A percentile compares a stretch with the other conserved stretches of the same genome.
Conservation (phyloP, 441 rosid species). For the Croton laevigatus region DNA sequence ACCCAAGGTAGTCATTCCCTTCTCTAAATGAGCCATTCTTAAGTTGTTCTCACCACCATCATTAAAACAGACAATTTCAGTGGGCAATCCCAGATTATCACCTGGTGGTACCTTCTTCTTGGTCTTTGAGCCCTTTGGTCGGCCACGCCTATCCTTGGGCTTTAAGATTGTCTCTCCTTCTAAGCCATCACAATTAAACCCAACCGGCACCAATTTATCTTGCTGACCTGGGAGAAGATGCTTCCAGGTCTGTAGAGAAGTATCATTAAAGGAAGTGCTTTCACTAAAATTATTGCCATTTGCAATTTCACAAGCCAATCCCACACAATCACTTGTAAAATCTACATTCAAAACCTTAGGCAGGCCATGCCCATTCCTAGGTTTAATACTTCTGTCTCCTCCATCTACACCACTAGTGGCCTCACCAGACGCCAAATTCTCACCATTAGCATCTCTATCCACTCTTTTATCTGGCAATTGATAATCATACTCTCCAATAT, state of each 20-base stretch:
- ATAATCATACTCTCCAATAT: not conserved
- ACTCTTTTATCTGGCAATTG: constrained; percentile 5
- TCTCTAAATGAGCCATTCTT: not conserved
- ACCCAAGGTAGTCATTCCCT: not conserved
- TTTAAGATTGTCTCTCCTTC: not conserved
- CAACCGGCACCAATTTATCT: not conserved
- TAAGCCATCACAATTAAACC: not conserved
- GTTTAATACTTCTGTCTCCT: not conserved
- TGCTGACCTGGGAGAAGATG: constrained; percentile 2
- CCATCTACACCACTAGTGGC: not conserved
- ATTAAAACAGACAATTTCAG: not conserved
- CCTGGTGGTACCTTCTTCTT: not conserved
- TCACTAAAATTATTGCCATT: not conserved
- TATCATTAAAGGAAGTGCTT: not conserved
- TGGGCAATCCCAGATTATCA: not conserved
- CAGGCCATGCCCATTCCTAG: constrained; percentile 16
- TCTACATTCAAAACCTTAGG: constrained; percentile 15
- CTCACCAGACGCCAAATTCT: not conserved
- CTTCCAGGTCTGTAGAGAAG: not conserved
- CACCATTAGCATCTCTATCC: not conserved
- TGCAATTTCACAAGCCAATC: not conserved
- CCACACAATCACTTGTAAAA: not conserved
- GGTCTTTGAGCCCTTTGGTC: not conserved
- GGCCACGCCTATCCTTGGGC: constrained; percentile 10
- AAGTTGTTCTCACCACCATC: not conserved